A percentile compares a stretch with the other conserved stretches of the same genome.
These are phyloP conservation scores for Starmerella powellii DNA, from an alignment of 805 yeast species.

Conservation along the genomic window DNA sequence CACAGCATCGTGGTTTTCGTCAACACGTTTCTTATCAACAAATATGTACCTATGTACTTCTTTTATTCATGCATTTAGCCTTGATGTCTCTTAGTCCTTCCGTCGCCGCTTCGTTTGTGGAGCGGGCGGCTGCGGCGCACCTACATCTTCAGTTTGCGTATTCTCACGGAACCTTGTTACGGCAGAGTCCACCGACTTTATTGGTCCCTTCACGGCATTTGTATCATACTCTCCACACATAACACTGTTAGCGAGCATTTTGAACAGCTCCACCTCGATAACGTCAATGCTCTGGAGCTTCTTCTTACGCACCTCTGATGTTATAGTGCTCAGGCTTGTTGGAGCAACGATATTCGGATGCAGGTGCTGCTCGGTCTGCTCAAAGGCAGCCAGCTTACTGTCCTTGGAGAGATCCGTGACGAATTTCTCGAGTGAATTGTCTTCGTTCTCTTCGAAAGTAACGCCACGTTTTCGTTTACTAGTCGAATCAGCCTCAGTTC, in stretches of 20 bases:
- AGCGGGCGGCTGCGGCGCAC: background rate
- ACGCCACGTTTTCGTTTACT: background rate
- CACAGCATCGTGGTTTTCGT: too few relatives aligned
- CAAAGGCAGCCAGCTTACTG: background rate
- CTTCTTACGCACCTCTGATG: background rate
- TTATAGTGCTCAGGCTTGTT: background rate
- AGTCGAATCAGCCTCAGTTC: background rate
- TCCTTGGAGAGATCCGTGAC: background rate
- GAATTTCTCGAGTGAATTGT: background rate
- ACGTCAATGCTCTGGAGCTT: conserved; percentile 1
- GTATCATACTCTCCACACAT: background rate
- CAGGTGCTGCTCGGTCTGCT: background rate
- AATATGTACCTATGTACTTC: too few relatives aligned
- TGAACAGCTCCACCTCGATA: conserved; percentile 6
- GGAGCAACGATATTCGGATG: conserved; percentile 1
- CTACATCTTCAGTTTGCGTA: background rate
- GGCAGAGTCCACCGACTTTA: background rate
- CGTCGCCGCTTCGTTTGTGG: background rate
- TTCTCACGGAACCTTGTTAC: background rate
- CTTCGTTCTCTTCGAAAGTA: background rate
- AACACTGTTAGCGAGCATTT: conserved; percentile 13
- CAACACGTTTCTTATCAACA: too few relatives aligned
- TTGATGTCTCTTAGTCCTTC: too few relatives aligned
- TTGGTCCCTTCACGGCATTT: background rate
- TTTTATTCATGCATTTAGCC: too few relatives aligned